Evolutionary conservation across 2,329 filamentous ascomycete species (phyloP).

Genomic region (Dactylellina drechsleri): DNA sequence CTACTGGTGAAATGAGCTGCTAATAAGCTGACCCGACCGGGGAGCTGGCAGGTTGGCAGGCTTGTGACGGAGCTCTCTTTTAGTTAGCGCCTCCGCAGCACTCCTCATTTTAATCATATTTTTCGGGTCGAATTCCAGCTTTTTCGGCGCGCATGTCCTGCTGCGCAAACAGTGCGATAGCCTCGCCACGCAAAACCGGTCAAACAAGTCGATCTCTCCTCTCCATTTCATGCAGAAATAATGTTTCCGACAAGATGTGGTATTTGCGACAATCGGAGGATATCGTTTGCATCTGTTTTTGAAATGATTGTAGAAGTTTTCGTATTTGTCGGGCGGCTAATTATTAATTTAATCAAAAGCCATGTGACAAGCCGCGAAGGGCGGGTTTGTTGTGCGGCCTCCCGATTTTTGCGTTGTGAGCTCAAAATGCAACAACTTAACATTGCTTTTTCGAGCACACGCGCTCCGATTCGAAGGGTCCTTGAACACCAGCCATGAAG

Average conservation of each 20-base stretch:
- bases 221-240: no score
- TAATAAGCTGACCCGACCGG: constrained; percentile 5
- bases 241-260: no score
- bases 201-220: no score
- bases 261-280: no score
- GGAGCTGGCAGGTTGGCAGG: neutral
- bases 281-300: no score
- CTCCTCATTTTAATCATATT: neutral
- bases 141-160: neutral
- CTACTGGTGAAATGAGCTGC: constrained; percentile 16
- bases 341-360: no score
- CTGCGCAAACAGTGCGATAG: neutral
- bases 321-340: no score
- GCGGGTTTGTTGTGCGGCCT: no score
- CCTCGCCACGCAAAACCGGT: no score
- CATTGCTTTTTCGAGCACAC: constrained; percentile 22
- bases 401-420: neutral
- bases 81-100: neutral
- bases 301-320: no score
- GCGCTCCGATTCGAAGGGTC: neutral
- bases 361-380: no score
- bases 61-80: constrained; percentile 8
- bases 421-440: constrained; percentile 25
- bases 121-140: neutral
- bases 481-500: no score